Evolutionary conservation across 1,139 yeast genomes (phyloP).

Genomic region (Debaryomycetaceae sp.): DNA sequence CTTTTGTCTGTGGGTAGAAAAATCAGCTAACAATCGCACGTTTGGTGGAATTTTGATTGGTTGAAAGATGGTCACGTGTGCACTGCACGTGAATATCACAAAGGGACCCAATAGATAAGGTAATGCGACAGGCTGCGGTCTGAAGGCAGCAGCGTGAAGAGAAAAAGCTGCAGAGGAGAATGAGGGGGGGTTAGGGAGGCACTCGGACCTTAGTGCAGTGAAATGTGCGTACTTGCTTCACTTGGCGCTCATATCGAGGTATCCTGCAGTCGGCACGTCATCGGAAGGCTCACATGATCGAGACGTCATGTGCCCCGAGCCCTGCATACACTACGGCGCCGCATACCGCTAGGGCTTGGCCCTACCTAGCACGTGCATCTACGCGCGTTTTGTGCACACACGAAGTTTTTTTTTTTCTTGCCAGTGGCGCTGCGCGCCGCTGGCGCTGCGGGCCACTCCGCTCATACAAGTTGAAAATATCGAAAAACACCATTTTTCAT

Average conservation of each 20-base stretch:
- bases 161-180: neutral
- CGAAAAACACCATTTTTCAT: slow-evolving; percentile 8
- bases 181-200: neutral
- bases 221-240: too few species aligned
- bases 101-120: too few species aligned
- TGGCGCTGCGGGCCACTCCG: slow-evolving; percentile 4
- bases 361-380: slow-evolving; percentile 7
- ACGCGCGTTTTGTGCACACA: slow-evolving; percentile 4
- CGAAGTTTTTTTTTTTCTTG: slow-evolving; percentile 7
- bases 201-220: neutral
- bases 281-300: too few species aligned
- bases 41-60: slow-evolving; percentile 10
- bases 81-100: too few species aligned
- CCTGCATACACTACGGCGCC: too few species aligned
- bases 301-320: too few species aligned
- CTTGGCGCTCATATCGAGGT: too few species aligned
- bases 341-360: slow-evolving; percentile 7
- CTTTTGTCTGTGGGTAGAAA: too few species aligned
- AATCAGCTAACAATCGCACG: slow-evolving; percentile 10
- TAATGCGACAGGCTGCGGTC: too few species aligned
- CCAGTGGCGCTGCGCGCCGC: neutral
- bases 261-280: too few species aligned
- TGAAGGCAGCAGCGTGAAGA: too few species aligned
- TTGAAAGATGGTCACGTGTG: slow-evolving; percentile 6
- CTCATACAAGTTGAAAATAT: slow-evolving; percentile 9